Conservation (phyloP, 1,284 basidiomycete genomes). For the Sutorius eximius region DNA sequence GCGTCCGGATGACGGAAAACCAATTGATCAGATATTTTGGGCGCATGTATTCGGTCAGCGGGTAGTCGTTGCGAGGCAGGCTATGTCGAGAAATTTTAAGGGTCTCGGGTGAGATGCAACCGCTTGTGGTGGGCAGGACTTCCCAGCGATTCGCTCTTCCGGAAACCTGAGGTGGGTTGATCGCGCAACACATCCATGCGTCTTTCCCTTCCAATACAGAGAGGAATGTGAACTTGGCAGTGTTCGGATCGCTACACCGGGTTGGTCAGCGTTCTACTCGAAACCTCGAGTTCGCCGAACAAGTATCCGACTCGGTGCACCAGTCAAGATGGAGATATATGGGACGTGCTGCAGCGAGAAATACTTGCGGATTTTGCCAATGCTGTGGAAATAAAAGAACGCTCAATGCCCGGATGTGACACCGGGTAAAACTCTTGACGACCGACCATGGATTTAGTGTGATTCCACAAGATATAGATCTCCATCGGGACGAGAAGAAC, state of each 20-base stretch:
- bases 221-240: background rate
- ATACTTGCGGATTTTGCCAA: background rate
- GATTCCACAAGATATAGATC: background rate
- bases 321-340: background rate
- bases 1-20: background rate
- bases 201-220: background rate
- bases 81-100: background rate
- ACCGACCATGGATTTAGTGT: background rate
- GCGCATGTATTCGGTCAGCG: background rate
- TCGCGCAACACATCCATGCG: background rate
- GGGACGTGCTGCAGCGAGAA: no score
- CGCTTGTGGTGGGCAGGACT: background rate
- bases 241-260: background rate
- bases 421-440: background rate
- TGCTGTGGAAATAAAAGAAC: background rate
- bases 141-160: background rate
- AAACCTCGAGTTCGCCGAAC: background rate
- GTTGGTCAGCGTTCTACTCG: background rate
- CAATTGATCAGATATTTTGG: background rate
- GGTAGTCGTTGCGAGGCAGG: background rate
- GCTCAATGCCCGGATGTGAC: background rate
- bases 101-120: background rate
- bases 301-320: background rate
- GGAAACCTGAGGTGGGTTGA: background rate
- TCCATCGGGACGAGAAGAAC: background rate